These are phyloP conservation scores for Zizania latifolia DNA, from an alignment of 176 grass and related monocot species.

Conservation along the genomic window DNA sequence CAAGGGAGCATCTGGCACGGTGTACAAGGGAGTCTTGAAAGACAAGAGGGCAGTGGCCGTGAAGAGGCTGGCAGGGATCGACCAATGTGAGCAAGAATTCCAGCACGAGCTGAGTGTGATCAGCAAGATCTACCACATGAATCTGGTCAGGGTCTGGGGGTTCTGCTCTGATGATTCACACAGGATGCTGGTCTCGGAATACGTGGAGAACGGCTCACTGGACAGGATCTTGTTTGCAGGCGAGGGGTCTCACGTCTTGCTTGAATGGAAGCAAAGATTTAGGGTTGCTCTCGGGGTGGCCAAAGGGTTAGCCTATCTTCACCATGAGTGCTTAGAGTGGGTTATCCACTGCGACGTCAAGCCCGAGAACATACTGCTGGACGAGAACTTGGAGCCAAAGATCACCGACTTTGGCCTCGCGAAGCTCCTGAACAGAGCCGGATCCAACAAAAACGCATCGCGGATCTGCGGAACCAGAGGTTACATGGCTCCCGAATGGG, in stretches of 20 bases:
- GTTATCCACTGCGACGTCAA: slow-evolving; percentile 42
- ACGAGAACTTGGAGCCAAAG: slow-evolving; percentile 29
- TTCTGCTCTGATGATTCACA: slow-evolving; percentile 35
- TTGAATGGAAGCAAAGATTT: slow-evolving; percentile 34
- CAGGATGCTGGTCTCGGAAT: slow-evolving; percentile 31
- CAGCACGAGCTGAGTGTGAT: slow-evolving; percentile 37
- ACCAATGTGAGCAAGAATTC: slow-evolving; percentile 28
- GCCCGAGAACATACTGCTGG: slow-evolving; percentile 35
- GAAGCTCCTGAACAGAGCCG: slow-evolving; percentile 32
- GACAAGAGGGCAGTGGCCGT: slow-evolving; percentile 28
- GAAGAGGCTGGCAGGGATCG: slow-evolving; percentile 21
- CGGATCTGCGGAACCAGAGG: slow-evolving; percentile 48
- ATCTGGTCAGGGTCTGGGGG: slow-evolving; percentile 37
- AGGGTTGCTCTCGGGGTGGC: slow-evolving; percentile 35
- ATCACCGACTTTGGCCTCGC: slow-evolving; percentile 44
- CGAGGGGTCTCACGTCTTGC: background rate
- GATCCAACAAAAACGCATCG: slow-evolving; percentile 26
- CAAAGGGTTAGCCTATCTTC: slow-evolving; percentile 37
- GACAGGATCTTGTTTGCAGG: slow-evolving; percentile 16
- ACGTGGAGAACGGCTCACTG: slow-evolving; percentile 30
- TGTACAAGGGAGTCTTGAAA: slow-evolving; percentile 28
- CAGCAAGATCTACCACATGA: slow-evolving; percentile 44
- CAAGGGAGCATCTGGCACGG: slow-evolving; percentile 20
- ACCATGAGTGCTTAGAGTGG: slow-evolving; percentile 47
- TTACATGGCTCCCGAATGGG: slow-evolving; percentile 55